Evolutionary conservation across 768 basidiomycete genomes (phyloP).

Genomic region (Amanita inopinata): DNA sequence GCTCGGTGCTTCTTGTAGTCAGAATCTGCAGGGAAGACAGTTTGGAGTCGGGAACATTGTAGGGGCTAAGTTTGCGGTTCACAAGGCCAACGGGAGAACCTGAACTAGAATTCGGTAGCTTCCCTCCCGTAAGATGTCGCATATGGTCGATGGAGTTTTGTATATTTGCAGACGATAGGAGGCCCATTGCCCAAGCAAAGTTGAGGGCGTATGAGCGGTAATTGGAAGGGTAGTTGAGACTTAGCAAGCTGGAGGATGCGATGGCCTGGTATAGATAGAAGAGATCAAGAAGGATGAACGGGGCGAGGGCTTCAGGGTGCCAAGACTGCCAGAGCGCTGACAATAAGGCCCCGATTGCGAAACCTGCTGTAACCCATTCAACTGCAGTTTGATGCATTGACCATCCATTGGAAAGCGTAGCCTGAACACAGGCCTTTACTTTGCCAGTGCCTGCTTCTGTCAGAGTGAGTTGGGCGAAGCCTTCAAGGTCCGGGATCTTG

Average conservation of each 20-base stretch:
- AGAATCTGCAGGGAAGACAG: conserved; percentile 2
- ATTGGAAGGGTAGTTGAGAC: conserved; percentile 79
- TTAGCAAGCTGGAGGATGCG: conserved; percentile 67
- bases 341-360: conserved; percentile 54
- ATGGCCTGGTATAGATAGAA: conserved; percentile 80
- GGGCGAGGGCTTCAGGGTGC: conserved; percentile 46
- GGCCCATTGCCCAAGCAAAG: conserved; percentile 81
- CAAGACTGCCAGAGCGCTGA: conserved; percentile 55
- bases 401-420: conserved; percentile 88
- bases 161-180: conserved; percentile 54
- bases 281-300: conserved; percentile 74
- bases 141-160: conserved; percentile 75
- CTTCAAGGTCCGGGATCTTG: conserved; percentile 85
- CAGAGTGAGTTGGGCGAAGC: conserved; percentile 73
- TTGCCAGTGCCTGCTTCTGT: conserved; percentile 58
- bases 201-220: conserved; percentile 79
- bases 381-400: conserved; percentile 68
- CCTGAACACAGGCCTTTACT: conserved; percentile 83
- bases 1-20: neutral
- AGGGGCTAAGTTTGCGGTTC: conserved; percentile 75
- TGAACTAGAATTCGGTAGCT: conserved; percentile 47
- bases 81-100: conserved; percentile 64
- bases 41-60: conserved; percentile 32
- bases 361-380: conserved; percentile 64
- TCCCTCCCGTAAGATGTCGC: conserved; percentile 76